Conservation (phyloP, 2,329 filamentous ascomycete species). For the Exophiala sideris region DNA sequence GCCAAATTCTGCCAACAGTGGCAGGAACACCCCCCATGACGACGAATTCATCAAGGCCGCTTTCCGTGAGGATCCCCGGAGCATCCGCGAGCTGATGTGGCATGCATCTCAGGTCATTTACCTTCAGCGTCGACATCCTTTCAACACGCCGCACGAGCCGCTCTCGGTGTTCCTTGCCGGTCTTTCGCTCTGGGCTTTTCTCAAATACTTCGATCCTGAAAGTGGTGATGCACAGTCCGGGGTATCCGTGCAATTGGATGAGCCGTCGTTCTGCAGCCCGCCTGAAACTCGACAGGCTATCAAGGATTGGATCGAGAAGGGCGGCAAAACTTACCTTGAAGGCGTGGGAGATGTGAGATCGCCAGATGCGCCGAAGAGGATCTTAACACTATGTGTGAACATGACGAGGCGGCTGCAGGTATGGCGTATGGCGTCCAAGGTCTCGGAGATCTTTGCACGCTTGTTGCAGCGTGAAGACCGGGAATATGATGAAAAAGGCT, state of each 20-base stretch:
- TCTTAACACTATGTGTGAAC: slow-evolving; percentile 2
- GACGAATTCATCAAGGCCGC: neutral
- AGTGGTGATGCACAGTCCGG: neutral
- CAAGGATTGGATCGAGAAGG: slow-evolving; percentile 4
- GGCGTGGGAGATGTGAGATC: slow-evolving; percentile 2
- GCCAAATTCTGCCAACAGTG: neutral
- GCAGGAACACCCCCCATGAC: neutral
- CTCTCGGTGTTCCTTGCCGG: slow-evolving; percentile 10
- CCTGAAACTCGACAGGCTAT: neutral
- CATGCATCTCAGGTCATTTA: slow-evolving; percentile 8
- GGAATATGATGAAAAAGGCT: neutral
- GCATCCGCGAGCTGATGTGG: slow-evolving; percentile 8
- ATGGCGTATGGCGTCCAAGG: slow-evolving; percentile 7
- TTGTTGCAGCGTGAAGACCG: slow-evolving; percentile 5
- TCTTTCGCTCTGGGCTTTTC: slow-evolving; percentile 3
- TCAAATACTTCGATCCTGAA: slow-evolving; percentile 6
- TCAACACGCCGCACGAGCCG: slow-evolving; percentile 9
- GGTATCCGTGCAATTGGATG: slow-evolving; percentile 1
- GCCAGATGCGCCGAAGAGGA: slow-evolving; percentile 1
- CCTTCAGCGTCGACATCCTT: slow-evolving; percentile 11
- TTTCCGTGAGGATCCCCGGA: slow-evolving; percentile 1
- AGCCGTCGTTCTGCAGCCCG: slow-evolving; percentile 5
- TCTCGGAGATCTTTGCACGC: slow-evolving; percentile 8
- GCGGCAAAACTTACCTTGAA: slow-evolving; percentile 8
- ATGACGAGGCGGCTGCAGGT: slow-evolving; percentile 7